A percentile compares a stretch with the other conserved stretches of the same genome.
Evolutionary conservation across 1,284 basidiomycete genomes (phyloP).

Genomic region (Trametes polyzona): DNA sequence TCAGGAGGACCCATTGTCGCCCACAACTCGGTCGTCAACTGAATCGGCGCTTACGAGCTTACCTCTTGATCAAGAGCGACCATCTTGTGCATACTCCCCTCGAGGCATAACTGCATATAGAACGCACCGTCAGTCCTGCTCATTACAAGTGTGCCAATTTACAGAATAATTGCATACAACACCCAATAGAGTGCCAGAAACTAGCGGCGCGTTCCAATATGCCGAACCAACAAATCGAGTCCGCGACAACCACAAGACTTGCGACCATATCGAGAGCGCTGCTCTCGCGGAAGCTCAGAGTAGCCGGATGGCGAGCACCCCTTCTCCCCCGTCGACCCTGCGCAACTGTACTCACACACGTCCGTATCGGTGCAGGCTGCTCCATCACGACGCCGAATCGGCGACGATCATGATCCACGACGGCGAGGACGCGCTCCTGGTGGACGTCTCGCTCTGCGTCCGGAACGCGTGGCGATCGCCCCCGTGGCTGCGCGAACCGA

Average conservation of each 20-base stretch:
- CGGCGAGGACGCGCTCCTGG: slow-evolving; percentile 49
- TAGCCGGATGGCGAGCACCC: slow-evolving; percentile 24
- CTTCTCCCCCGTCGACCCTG: not conserved
- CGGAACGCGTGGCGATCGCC: slow-evolving; percentile 39
- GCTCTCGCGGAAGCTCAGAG: slow-evolving; percentile 24
- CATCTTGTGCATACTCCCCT: too few species aligned
- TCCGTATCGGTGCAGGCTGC: not conserved
- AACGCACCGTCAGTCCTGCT: too few species aligned
- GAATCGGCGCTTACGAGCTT: too few species aligned
- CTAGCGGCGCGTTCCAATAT: not conserved
- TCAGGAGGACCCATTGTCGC: too few species aligned
- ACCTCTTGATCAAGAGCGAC: too few species aligned
- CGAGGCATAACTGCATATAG: too few species aligned
- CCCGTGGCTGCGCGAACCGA: slow-evolving; percentile 55
- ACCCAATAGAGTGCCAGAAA: not conserved
- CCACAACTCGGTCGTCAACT: too few species aligned
- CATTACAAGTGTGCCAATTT: too few species aligned
- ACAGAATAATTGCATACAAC: not conserved
- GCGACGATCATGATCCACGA: slow-evolving; percentile 51
- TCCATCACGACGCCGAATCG: slow-evolving; percentile 18
- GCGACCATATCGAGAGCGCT: slow-evolving; percentile 18
- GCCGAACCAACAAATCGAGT: slow-evolving; percentile 26
- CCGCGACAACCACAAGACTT: slow-evolving; percentile 20
- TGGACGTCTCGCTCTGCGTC: slow-evolving; percentile 54
- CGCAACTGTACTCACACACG: not conserved